Evolutionary conservation across 768 basidiomycete genomes (phyloP).

Genomic region (Cantharellus anzutake): DNA sequence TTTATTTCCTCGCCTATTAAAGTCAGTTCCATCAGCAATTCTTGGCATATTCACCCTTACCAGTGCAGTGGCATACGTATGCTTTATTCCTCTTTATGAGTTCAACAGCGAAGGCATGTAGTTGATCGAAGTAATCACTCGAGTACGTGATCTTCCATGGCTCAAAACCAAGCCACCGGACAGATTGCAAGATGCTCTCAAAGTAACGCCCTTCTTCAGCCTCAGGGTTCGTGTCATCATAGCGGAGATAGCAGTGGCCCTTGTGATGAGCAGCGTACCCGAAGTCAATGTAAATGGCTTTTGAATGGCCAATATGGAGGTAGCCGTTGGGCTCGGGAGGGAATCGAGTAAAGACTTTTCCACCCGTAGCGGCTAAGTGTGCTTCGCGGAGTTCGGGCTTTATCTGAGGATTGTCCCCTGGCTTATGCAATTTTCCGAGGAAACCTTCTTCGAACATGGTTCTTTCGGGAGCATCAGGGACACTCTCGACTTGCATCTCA

Average conservation of each 20-base stretch:
- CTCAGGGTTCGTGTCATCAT: slow-evolving; percentile 97
- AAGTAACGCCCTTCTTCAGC: slow-evolving; percentile 94
- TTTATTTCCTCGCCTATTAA: slow-evolving; percentile 78
- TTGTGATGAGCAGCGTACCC: slow-evolving; percentile 91
- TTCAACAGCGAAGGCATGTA: slow-evolving; percentile 75
- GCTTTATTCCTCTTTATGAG: slow-evolving; percentile 80
- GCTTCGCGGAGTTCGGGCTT: slow-evolving; percentile 55
- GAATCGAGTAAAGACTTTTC: slow-evolving; percentile 85
- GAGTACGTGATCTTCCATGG: slow-evolving; percentile 99
- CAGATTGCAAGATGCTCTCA: slow-evolving; percentile 86
- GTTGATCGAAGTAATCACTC: slow-evolving; percentile 81
- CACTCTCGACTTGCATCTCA: slow-evolving; percentile 15
- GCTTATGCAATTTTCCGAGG: slow-evolving; percentile 78
- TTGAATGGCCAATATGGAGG: slow-evolving; percentile 91
- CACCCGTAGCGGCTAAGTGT: slow-evolving; percentile 64
- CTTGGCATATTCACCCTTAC: slow-evolving; percentile 29
- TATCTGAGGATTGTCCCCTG: slow-evolving; percentile 84
- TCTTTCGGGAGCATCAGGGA: slow-evolving; percentile 19
- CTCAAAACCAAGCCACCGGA: slow-evolving; percentile 94
- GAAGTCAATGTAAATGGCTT: slow-evolving; percentile 95
- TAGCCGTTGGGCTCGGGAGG: slow-evolving; percentile 98
- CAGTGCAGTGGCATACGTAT: slow-evolving; percentile 90
- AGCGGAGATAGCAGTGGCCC: slow-evolving; percentile 87
- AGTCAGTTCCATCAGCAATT: background rate
- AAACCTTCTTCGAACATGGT: slow-evolving; percentile 89